Evolutionary conservation across 495 filamentous ascomycete species (phyloP), one percentile per base, ranked within the genome.

Genomic region (Cryomyces antarcticus): DNA sequence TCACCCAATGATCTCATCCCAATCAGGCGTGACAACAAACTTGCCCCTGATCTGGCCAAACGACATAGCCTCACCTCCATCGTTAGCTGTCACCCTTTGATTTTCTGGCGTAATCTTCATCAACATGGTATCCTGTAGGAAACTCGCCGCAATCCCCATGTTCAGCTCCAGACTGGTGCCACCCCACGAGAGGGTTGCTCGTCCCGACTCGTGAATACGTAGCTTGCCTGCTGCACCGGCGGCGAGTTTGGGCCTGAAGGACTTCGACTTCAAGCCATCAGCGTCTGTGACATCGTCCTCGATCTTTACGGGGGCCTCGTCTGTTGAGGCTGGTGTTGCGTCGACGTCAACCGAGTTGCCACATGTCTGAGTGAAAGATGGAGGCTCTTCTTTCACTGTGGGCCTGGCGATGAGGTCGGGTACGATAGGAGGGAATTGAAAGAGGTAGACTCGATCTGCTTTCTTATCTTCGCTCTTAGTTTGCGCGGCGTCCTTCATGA

Each of bases 391-490:
- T 24, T 64, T 66, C 24, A 65, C 58, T 24, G 61, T 34, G 39
- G 46, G 39, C 35, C 28, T 43, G 39, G 50, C 39, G 4, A 39
- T 44, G 10, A 79, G 59, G 4, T 69, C 66, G 12, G 75, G 74
- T 0, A 78, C 57, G 11, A 72, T 61, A 9, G 70, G 68, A 13
- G 76, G 76, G 44, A 80, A 64, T 55, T 79, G 76, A 57, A 80
- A 77, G 39, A 78, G 62, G 43, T 75, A 78, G 45, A 76, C 56
- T 38, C 67, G 65, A 27, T 69, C 68, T 29, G 68, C 68, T 24
- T 59, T 59, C 13, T 49, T 48, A 47, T 50, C 55, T 31, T 58
- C 46, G 17, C 27, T 24, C n/a, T 48, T 17, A 5, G 37, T 12
- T 57, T 54, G 39, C 54, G 47, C 31, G 34, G 51, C 52, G 7